phyloP scores from a whole-genome alignment of 1,139 yeast species.

The Kodamaea ohmeri region DNA sequence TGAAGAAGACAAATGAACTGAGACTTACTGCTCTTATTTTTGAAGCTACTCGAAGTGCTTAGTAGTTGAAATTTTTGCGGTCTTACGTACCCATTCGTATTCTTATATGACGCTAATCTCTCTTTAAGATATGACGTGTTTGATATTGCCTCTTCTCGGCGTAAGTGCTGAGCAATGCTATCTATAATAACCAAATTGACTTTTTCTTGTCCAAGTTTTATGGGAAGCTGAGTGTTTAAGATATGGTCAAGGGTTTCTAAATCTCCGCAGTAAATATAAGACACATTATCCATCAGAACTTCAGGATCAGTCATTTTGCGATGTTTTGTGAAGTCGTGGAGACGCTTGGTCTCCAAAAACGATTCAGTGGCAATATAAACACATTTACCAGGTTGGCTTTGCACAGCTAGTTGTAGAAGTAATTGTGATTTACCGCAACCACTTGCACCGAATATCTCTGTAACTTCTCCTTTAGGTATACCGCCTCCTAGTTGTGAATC shows the following conservation, averaged over 20 bases:
- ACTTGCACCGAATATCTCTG: conserved; percentile 82
- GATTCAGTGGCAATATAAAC: conserved; percentile 79
- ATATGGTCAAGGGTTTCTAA: conserved; percentile 75
- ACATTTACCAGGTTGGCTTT: conserved; percentile 48
- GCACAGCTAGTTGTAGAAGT: conserved; percentile 58
- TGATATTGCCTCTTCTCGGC: conserved; percentile 57
- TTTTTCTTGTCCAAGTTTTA: conserved; percentile 35
- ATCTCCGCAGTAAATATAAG: conserved; percentile 64
- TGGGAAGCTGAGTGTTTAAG: conserved; percentile 67
- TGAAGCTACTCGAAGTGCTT: conserved; percentile 28
- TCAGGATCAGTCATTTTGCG: conserved; percentile 2
- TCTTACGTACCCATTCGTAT: conserved; percentile 19
- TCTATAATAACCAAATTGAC: conserved; percentile 66
- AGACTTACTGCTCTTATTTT: conserved; percentile 33
- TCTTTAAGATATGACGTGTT: conserved; percentile 28
- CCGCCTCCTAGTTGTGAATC: conserved; percentile 70
- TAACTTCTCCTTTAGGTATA: conserved; percentile 58
- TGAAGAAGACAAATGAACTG: conserved; percentile 46
- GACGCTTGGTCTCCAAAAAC: conserved; percentile 61
- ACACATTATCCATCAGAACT: conserved; percentile 49
- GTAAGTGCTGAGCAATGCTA: conserved; percentile 80
- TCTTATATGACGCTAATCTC: conserved; percentile 24
- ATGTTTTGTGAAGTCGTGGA: conserved; percentile 30
- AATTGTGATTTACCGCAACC: conserved; percentile 85
- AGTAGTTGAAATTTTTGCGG: conserved; percentile 28